Evolutionary conservation across 2,329 filamentous ascomycete genomes (phyloP).

Genomic region (Alternaria arbusti): DNA sequence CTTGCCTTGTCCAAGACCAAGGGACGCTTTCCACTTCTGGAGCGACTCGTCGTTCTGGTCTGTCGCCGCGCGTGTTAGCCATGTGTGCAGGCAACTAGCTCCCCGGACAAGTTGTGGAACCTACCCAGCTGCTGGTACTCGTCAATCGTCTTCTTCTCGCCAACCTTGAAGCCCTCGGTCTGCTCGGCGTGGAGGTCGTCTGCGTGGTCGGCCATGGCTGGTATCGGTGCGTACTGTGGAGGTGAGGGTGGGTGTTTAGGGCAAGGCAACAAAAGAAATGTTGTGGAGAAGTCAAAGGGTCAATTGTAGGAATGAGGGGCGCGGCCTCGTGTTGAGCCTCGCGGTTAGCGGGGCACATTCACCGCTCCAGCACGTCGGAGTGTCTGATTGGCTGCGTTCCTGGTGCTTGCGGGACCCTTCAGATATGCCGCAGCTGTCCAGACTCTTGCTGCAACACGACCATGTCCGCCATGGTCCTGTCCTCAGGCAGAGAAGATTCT

Average conservation of each 20-base stretch:
- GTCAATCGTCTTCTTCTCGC: slow-evolving; percentile 96
- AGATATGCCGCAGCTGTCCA: slow-evolving; percentile 11
- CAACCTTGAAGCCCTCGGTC: slow-evolving; percentile 97
- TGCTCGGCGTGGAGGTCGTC: slow-evolving; percentile 86
- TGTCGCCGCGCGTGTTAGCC: slow-evolving; percentile 38
- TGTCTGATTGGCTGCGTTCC: slow-evolving; percentile 24
- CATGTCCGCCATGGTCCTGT: background rate
- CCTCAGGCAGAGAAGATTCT: background rate
- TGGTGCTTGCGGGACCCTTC: slow-evolving; percentile 19
- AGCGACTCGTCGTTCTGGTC: slow-evolving; percentile 87
- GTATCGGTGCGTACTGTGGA: slow-evolving; percentile 5
- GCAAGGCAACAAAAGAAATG: slow-evolving; percentile 10
- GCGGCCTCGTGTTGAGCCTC: slow-evolving; percentile 25
- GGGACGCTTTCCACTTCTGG: slow-evolving; percentile 95
- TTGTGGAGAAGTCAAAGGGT: slow-evolving; percentile 15
- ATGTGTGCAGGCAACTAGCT: background rate
- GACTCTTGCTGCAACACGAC: slow-evolving; percentile 12
- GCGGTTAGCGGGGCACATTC: slow-evolving; percentile 33
- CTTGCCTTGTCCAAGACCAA: slow-evolving; percentile 75
- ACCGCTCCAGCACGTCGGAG: slow-evolving; percentile 21
- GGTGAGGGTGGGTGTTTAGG: background rate
- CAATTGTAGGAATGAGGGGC: slow-evolving; percentile 17
- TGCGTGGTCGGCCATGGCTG: slow-evolving; percentile 54
- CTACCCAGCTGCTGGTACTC: slow-evolving; percentile 93
- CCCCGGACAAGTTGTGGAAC: slow-evolving; percentile 44